A percentile compares a stretch with the other conserved stretches of the same genome.
These are phyloP conservation scores for Brachypodium distachyon DNA, from an alignment of 202 grass and related monocot genomes.

Conservation along the genomic window DNA sequence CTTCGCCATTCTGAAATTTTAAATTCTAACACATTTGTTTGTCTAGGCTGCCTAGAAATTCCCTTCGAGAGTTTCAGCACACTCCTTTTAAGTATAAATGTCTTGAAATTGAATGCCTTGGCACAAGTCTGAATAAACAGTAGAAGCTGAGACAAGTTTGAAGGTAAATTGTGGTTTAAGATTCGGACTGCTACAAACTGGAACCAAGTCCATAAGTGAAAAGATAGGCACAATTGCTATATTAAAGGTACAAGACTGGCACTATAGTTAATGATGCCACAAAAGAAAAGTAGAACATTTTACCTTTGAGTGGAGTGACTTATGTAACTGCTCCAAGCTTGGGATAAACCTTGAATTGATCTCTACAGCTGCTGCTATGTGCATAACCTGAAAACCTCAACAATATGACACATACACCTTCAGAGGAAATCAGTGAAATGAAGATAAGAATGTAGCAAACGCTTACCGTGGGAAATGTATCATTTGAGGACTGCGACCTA, in stretches of 20 bases:
- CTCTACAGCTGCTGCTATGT: conserved; percentile 88
- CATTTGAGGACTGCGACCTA: conserved; percentile 94
- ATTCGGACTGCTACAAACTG: not conserved
- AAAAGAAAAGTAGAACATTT: not conserved
- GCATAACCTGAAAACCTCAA: conserved; percentile 78
- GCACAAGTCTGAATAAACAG: not conserved
- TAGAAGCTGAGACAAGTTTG: not conserved
- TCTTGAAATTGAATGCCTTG: not conserved
- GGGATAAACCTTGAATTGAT: conserved; percentile 85
- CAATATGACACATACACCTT: conserved; percentile 21
- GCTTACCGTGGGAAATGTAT: conserved; percentile 98
- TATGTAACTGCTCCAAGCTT: conserved; percentile 73
- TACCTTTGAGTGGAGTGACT: conserved; percentile 84
- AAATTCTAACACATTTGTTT: not conserved
- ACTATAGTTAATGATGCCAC: not conserved
- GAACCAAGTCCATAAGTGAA: not conserved
- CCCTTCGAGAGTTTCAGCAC: not conserved
- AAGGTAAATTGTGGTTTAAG: not conserved
- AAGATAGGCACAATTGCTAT: not conserved
- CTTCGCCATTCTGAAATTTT: not conserved
- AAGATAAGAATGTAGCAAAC: not conserved
- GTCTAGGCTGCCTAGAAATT: not conserved
- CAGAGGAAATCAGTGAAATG: not conserved
- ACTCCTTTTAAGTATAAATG: not conserved
- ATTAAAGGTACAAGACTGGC: not conserved